A percentile compares a stretch with the other conserved stretches of the same genome.
phyloP scores from a whole-genome alignment of 208 protist genomes.

The Crithidia thermophila region DNA sequence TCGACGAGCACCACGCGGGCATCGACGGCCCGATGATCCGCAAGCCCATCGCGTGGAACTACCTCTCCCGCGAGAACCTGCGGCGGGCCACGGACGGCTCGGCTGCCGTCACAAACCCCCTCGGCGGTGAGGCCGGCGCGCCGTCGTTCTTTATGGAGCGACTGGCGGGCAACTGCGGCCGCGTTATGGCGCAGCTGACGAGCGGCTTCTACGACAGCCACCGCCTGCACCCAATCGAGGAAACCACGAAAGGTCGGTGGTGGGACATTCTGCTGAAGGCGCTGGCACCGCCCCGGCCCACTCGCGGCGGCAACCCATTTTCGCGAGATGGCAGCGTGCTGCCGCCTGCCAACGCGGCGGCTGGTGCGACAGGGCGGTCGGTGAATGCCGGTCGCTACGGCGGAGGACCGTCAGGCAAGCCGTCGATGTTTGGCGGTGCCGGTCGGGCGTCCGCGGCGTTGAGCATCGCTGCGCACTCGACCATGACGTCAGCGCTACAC shows the following conservation, averaged over 20 bases:
- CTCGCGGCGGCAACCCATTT: neutral
- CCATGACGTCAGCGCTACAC: neutral
- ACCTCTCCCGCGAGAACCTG: conserved; percentile 31
- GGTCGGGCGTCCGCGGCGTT: neutral
- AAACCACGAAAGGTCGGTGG: neutral
- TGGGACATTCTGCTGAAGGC: conserved; percentile 14
- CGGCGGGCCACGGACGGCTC: conserved; percentile 35
- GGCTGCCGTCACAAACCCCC: neutral
- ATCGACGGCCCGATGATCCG: conserved; percentile 27
- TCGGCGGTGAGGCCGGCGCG: neutral
- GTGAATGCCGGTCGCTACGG: too few species aligned
- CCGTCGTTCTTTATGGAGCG: conserved; percentile 37
- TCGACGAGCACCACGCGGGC: conserved; percentile 24
- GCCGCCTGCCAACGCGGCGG: neutral
- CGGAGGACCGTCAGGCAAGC: too few species aligned
- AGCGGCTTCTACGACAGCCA: conserved; percentile 31
- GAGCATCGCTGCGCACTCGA: neutral
- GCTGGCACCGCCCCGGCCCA: conserved; percentile 1
- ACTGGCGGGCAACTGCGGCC: conserved; percentile 22
- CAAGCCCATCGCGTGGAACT: conserved; percentile 18
- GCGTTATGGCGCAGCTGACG: conserved; percentile 22
- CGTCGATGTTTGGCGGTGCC: neutral
- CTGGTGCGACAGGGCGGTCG: neutral
- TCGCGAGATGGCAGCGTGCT: neutral
- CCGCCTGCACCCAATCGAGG: conserved; percentile 22